phyloP scores from a whole-genome alignment of 768 basidiomycete genomes.

The Russula lepida region DNA sequence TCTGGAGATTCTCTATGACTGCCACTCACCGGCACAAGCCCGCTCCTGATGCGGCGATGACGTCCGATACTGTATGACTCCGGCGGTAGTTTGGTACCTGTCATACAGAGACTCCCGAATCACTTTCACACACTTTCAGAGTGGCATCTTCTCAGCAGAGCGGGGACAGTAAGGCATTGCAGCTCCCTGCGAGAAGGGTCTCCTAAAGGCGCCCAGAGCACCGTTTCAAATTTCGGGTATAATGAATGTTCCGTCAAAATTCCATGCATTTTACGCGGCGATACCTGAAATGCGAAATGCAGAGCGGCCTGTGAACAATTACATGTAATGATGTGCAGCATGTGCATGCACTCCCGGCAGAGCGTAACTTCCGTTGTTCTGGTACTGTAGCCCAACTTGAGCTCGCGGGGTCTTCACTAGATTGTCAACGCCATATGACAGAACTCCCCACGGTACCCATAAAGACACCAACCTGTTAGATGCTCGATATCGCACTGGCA shows the following conservation, averaged over 20 bases:
- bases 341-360: background rate
- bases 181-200: background rate
- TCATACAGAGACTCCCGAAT: background rate
- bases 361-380: background rate
- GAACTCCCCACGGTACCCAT: background rate
- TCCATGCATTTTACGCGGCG: background rate
- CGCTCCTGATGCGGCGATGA: background rate
- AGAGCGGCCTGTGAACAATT: background rate
- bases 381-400: background rate
- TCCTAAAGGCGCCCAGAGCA: background rate
- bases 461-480: background rate
- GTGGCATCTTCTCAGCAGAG: background rate
- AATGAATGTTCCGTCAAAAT: background rate
- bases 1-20: no score
- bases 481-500: background rate
- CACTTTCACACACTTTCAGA: background rate
- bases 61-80: background rate
- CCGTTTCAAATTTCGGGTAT: background rate
- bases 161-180: background rate
- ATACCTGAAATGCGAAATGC: background rate
- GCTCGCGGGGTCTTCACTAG: background rate
- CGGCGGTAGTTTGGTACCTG: background rate
- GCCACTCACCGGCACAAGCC: no score
- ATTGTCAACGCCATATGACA: background rate
- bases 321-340: background rate